These are phyloP conservation scores for Fusarium sp. DNA, from an alignment of 2,329 filamentous ascomycete genomes.

Conservation along the genomic window DNA sequence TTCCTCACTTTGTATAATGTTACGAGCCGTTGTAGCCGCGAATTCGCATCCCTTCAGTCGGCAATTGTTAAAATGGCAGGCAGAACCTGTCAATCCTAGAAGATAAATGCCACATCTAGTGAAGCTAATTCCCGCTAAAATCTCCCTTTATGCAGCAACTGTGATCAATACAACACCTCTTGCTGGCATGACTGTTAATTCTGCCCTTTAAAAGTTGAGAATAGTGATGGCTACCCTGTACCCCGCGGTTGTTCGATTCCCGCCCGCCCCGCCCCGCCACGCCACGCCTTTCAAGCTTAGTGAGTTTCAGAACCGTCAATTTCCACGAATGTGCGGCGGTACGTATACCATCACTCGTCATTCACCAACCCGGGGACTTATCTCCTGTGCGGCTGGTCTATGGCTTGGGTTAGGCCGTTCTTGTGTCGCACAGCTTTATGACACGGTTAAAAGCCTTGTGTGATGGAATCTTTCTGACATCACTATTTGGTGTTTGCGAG, in stretches of 20 bases:
- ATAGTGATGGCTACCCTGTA: background rate
- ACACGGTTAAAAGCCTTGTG: background rate
- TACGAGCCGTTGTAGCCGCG: accelerated
- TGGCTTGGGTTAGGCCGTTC: background rate
- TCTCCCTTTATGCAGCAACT: background rate
- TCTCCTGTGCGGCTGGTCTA: too few species aligned
- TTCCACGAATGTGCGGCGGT: background rate
- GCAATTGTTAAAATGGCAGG: background rate
- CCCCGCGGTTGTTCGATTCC: too few species aligned
- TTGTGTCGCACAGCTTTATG: background rate
- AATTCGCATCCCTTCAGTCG: background rate
- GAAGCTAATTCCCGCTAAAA: background rate
- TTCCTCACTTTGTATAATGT: accelerated
- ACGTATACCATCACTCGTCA: background rate
- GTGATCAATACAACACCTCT: background rate
- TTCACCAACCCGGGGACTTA: too few species aligned
- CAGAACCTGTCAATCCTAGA: background rate
- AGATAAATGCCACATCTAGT: background rate
- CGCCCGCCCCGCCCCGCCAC: too few species aligned
- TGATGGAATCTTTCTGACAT: background rate
- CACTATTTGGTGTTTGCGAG: background rate
- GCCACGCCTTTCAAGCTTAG: background rate
- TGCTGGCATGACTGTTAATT: too few species aligned
- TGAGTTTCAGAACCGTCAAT: background rate
- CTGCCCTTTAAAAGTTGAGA: background rate